Conservation (phyloP, 805 yeast genomes). For the Maudiozyma bulderi region DNA sequence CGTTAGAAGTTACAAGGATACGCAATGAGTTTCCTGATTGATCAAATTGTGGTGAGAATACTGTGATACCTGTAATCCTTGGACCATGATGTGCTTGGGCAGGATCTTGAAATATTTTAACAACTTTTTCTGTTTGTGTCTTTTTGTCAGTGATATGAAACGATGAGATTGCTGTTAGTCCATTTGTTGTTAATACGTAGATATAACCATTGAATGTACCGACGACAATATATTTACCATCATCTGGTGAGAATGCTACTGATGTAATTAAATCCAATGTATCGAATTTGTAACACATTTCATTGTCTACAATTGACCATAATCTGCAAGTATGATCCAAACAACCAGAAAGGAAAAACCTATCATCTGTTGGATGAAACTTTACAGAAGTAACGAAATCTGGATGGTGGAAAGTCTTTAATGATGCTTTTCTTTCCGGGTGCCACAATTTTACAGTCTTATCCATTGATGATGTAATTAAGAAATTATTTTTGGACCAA, state of each 20-base stretch:
- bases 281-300: slow-evolving; percentile 50
- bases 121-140: slow-evolving; percentile 10
- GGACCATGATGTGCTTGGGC: slow-evolving; percentile 32
- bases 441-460: slow-evolving; percentile 80
- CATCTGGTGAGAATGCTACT: slow-evolving; percentile 57
- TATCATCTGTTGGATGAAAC: slow-evolving; percentile 79
- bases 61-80: slow-evolving; percentile 68
- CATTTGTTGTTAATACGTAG: slow-evolving; percentile 51
- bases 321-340: slow-evolving; percentile 63
- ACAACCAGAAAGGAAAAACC: slow-evolving; percentile 78
- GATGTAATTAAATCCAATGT: slow-evolving; percentile 67
- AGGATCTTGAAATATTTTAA: not conserved
- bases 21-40: slow-evolving; percentile 27
- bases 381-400: slow-evolving; percentile 74
- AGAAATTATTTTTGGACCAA: slow-evolving; percentile 82
- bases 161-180: slow-evolving; percentile 39
- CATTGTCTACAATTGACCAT: slow-evolving; percentile 75
- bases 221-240: slow-evolving; percentile 47
- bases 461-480: slow-evolving; percentile 77
- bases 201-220: slow-evolving; percentile 78
- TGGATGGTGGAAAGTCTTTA: slow-evolving; percentile 57
- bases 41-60: slow-evolving; percentile 28
- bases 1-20: slow-evolving; percentile 66
- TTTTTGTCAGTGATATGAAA: slow-evolving; percentile 39
- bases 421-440: slow-evolving; percentile 51